Percentiles rank a stretch among this genome's conserved stretches.
Evolutionary conservation across 1,284 basidiomycete species (phyloP).

Genomic region (Leccinum cinnamomeum): DNA sequence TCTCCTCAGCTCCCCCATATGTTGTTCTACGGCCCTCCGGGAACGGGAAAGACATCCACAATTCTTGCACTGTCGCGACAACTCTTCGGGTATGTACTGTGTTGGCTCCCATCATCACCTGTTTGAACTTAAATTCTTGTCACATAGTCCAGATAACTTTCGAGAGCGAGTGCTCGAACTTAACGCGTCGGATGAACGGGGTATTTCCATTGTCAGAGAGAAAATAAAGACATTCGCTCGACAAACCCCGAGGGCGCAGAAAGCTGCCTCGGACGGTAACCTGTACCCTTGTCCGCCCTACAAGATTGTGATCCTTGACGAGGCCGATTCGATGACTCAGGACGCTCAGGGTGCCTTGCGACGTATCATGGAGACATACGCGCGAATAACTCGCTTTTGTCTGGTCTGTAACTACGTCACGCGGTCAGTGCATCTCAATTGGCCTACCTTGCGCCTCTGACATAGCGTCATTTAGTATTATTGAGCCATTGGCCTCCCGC

Average conservation of each 20-base stretch:
- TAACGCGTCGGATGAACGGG: constrained; percentile 99
- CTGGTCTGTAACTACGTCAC: constrained; percentile 99
- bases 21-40: constrained; percentile 99
- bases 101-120: neutral
- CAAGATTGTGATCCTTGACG: constrained; percentile 99
- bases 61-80: constrained; percentile 94
- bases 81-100: constrained; percentile 78
- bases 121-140: constrained; percentile 1
- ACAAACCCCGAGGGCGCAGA: constrained; percentile 84
- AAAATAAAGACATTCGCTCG: constrained; percentile 99
- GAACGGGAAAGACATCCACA: constrained; percentile 98
- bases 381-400: constrained; percentile 96
- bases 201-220: constrained; percentile 94
- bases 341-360: constrained; percentile 96
- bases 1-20: constrained; percentile 90
- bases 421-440: constrained; percentile 52
- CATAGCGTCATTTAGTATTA: constrained; percentile 66
- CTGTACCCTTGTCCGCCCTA: constrained; percentile 95
- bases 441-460: constrained; percentile 10
- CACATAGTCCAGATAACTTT: constrained; percentile 90
- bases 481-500: constrained; percentile 97
- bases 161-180: constrained; percentile 92
- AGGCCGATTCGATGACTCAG: constrained; percentile 99
- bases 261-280: constrained; percentile 75
- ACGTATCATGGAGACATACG: constrained; percentile 98